Evolutionary conservation across 2,329 filamentous ascomycete species (phyloP).

Genomic region (Verticillium nubilum): DNA sequence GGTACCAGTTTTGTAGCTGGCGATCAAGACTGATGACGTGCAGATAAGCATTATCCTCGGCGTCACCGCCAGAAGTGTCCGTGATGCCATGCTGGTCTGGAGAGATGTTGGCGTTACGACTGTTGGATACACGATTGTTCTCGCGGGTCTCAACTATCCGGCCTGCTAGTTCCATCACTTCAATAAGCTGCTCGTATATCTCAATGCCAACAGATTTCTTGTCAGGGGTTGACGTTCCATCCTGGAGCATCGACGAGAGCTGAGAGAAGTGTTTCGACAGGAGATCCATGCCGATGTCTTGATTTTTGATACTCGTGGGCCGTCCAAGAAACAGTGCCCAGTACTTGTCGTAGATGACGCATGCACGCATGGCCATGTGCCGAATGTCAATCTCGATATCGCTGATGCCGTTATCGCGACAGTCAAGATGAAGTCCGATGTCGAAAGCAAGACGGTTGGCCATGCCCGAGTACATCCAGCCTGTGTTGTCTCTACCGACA

Average conservation of each 20-base stretch:
- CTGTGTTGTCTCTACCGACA: slow-evolving; percentile 46
- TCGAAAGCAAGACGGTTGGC: slow-evolving; percentile 40
- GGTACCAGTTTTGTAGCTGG: slow-evolving; percentile 50
- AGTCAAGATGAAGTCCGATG: slow-evolving; percentile 43
- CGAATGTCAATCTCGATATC: slow-evolving; percentile 41
- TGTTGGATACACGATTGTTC: slow-evolving; percentile 26
- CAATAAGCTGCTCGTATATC: slow-evolving; percentile 46
- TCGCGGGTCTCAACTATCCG: slow-evolving; percentile 41
- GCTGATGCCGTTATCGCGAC: slow-evolving; percentile 31
- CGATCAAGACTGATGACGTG: slow-evolving; percentile 45
- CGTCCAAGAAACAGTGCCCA: slow-evolving; percentile 51
- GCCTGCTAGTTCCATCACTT: slow-evolving; percentile 50
- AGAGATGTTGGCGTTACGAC: slow-evolving; percentile 17
- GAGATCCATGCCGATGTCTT: slow-evolving; percentile 43
- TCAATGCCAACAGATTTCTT: slow-evolving; percentile 20
- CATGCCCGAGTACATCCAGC: slow-evolving; percentile 50
- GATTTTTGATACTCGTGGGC: slow-evolving; percentile 46
- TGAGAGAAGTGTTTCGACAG: slow-evolving; percentile 38
- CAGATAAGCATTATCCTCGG: slow-evolving; percentile 41
- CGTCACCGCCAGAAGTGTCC: slow-evolving; percentile 14
- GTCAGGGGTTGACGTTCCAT: slow-evolving; percentile 23
- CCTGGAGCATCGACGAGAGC: slow-evolving; percentile 25
- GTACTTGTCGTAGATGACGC: slow-evolving; percentile 47
- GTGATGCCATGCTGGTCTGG: slow-evolving; percentile 21
- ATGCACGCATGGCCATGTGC: slow-evolving; percentile 46